These are phyloP conservation scores for Huntiella moniliformis DNA, from an alignment of 2,329 filamentous ascomycete species.

Conservation along the genomic window DNA sequence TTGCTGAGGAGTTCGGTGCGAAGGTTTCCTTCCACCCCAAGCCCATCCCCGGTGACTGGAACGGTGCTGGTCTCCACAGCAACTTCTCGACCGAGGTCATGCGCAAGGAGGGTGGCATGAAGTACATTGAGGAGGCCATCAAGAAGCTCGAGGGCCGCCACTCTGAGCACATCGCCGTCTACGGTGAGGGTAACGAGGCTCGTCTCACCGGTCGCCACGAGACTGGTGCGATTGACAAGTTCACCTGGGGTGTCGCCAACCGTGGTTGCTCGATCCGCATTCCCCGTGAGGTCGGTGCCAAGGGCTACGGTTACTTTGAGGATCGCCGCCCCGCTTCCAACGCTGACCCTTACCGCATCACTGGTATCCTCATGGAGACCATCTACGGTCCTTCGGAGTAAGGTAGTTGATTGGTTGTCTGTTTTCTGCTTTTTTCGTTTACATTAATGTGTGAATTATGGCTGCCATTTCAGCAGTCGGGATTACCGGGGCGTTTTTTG, in stretches of 20 bases:
- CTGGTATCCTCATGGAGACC: slow-evolving; percentile 64
- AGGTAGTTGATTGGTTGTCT: slow-evolving; percentile 1
- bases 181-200: slow-evolving; percentile 87
- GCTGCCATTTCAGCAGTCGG: neutral
- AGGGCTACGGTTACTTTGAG: slow-evolving; percentile 92
- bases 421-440: neutral
- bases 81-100: slow-evolving; percentile 87
- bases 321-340: slow-evolving; percentile 69
- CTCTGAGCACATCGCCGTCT: slow-evolving; percentile 74
- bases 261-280: slow-evolving; percentile 89
- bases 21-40: slow-evolving; percentile 93
- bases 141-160: slow-evolving; percentile 68
- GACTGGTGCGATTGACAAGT: slow-evolving; percentile 83
- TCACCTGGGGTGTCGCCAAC: slow-evolving; percentile 89
- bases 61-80: slow-evolving; percentile 82
- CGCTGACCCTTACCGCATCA: slow-evolving; percentile 67
- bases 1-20: slow-evolving; percentile 90
- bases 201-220: slow-evolving; percentile 88
- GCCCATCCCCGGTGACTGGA: slow-evolving; percentile 84
- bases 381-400: slow-evolving; percentile 22
- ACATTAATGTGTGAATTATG: neutral
- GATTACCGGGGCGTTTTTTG: neutral
- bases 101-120: slow-evolving; percentile 84
- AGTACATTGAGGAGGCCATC: slow-evolving; percentile 72
- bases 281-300: slow-evolving; percentile 63